Conservation (phyloP, 2,329 filamentous ascomycete species). For the Grosmannia penicillata region DNA sequence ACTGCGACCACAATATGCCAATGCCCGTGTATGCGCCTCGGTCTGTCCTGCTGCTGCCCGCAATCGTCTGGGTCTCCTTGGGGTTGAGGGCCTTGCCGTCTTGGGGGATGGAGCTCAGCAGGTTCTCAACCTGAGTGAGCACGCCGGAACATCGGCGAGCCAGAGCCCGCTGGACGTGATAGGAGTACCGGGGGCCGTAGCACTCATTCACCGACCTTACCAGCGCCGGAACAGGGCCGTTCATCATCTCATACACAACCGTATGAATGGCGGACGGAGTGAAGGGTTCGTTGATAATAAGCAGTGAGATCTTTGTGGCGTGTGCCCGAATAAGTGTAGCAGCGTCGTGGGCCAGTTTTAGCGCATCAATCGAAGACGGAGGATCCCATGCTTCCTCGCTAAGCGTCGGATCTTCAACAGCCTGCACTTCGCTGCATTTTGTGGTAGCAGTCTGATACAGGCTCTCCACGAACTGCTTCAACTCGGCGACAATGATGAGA, state of each 20-base stretch:
- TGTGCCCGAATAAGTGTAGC: slow-evolving; percentile 66
- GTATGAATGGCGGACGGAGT: slow-evolving; percentile 60
- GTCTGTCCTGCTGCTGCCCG: slow-evolving; percentile 16
- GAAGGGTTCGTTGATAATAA: slow-evolving; percentile 77
- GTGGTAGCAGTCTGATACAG: slow-evolving; percentile 17
- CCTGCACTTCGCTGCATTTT: neutral
- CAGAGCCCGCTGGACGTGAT: slow-evolving; percentile 30
- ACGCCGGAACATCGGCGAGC: slow-evolving; percentile 42
- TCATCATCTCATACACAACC: slow-evolving; percentile 58
- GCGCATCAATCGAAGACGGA: slow-evolving; percentile 29
- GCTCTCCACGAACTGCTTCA: slow-evolving; percentile 20
- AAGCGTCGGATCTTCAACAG: neutral
- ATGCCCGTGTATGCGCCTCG: slow-evolving; percentile 49
- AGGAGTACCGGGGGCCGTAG: slow-evolving; percentile 46
- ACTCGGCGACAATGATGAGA: slow-evolving; percentile 22
- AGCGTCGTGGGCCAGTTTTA: slow-evolving; percentile 57
- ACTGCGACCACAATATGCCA: slow-evolving; percentile 70
- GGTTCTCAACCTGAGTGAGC: slow-evolving; percentile 44
- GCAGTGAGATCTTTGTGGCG: slow-evolving; percentile 71
- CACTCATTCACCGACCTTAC: slow-evolving; percentile 57
- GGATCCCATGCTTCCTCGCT: neutral
- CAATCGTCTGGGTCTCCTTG: slow-evolving; percentile 24
- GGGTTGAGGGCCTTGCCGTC: slow-evolving; percentile 39
- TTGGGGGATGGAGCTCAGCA: slow-evolving; percentile 45
- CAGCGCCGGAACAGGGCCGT: slow-evolving; percentile 59